Percentiles rank a stretch among this genome's conserved stretches.
These are phyloP conservation scores for Ogataea ganodermae DNA, from an alignment of 805 yeast genomes.

Conservation along the genomic window DNA sequence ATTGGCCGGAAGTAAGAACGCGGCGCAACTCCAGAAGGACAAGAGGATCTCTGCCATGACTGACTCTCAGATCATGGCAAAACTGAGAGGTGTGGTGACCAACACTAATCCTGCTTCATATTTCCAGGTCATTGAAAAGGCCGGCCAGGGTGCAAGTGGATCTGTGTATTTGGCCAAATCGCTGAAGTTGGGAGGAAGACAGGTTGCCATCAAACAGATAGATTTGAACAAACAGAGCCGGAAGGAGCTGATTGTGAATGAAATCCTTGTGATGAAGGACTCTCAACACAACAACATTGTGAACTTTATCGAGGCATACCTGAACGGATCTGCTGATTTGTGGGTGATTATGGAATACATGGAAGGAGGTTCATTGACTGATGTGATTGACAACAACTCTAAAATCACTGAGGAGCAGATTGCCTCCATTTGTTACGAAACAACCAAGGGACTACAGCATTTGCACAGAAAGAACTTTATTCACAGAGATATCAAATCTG, in stretches of 20 bases:
- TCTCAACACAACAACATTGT: slow-evolving; percentile 94
- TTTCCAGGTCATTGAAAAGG: slow-evolving; percentile 75
- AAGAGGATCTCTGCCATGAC: slow-evolving; percentile 63
- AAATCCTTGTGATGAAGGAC: slow-evolving; percentile 95
- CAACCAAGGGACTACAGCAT: slow-evolving; percentile 87
- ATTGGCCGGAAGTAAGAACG: slow-evolving; percentile 25
- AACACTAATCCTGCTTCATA: slow-evolving; percentile 83
- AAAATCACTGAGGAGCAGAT: slow-evolving; percentile 83
- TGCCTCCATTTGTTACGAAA: slow-evolving; percentile 86
- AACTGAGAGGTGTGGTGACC: slow-evolving; percentile 78
- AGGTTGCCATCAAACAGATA: slow-evolving; percentile 97
- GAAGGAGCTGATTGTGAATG: slow-evolving; percentile 93
- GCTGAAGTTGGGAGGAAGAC: slow-evolving; percentile 48
- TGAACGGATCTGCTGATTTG: slow-evolving; percentile 74
- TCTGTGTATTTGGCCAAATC: slow-evolving; percentile 87
- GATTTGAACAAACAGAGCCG: slow-evolving; percentile 88
- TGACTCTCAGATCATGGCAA: slow-evolving; percentile 85
- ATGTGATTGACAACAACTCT: slow-evolving; percentile 88
- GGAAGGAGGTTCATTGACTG: slow-evolving; percentile 99
- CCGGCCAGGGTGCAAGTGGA: slow-evolving; percentile 98
- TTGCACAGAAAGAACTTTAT: slow-evolving; percentile 90
- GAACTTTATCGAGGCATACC: slow-evolving; percentile 87
- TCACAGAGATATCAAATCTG: slow-evolving; percentile 96
- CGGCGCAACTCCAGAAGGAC: slow-evolving; percentile 37
- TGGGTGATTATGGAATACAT: slow-evolving; percentile 99